A percentile compares a stretch with the other conserved stretches of the same genome.
These are phyloP conservation scores for Metschnikowia henanensis DNA, from an alignment of 805 yeast species.

Conservation along the genomic window DNA sequence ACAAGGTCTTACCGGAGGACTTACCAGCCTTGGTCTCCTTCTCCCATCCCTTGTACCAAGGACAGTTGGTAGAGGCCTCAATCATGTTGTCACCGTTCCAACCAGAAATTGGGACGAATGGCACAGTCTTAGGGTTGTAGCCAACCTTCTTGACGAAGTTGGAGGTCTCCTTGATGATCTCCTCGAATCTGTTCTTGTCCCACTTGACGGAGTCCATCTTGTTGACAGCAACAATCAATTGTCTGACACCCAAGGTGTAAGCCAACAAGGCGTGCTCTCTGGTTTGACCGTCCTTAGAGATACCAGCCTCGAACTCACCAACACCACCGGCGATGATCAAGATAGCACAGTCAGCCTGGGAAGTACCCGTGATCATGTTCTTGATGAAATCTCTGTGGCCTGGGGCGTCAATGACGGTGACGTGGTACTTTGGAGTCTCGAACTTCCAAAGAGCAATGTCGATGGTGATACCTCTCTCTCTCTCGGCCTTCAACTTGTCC, in stretches of 20 bases:
- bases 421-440: conserved; percentile 87
- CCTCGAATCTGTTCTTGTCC: conserved; percentile 79
- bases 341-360: conserved; percentile 92
- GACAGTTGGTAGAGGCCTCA: conserved; percentile 77
- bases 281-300: conserved; percentile 93
- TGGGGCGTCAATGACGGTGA: conserved; percentile 93
- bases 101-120: conserved; percentile 84
- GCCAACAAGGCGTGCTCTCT: conserved; percentile 86
- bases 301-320: conserved; percentile 96
- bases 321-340: conserved; percentile 89
- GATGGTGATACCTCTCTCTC: conserved; percentile 96
- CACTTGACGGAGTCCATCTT: conserved; percentile 94
- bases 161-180: conserved; percentile 72
- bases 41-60: conserved; percentile 88
- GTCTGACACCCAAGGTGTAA: conserved; percentile 85
- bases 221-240: conserved; percentile 88
- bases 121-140: conserved; percentile 77
- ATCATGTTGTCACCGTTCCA: conserved; percentile 95
- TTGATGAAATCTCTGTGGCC: conserved; percentile 97
- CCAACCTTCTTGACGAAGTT: conserved; percentile 86
- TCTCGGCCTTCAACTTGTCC: conserved; percentile 94
- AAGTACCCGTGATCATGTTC: conserved; percentile 95
- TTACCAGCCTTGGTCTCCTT: conserved; percentile 72
- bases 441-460: conserved; percentile 92
- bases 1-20: conserved; percentile 75